Evolutionary conservation across 2,329 filamentous ascomycete species (phyloP).

Genomic region (Stagonosporopsis chrysanthemi): DNA sequence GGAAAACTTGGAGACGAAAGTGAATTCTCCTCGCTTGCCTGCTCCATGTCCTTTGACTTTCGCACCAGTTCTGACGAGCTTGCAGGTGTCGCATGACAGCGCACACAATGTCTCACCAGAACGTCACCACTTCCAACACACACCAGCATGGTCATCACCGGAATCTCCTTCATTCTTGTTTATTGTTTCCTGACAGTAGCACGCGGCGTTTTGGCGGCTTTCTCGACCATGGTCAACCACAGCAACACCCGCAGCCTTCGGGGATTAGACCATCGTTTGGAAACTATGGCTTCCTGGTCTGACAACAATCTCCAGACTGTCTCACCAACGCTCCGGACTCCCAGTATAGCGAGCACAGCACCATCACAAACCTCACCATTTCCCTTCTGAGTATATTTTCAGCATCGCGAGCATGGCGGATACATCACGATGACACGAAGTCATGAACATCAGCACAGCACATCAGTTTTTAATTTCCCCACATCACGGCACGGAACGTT

Average conservation of each 20-base stretch:
- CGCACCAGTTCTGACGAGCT: conserved; percentile 37
- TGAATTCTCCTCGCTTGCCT: conserved; percentile 39
- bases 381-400: conserved; percentile 41
- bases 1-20: conserved; percentile 50
- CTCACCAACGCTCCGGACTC: conserved; percentile 4
- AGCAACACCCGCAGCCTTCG: conserved; percentile 25
- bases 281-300: conserved; percentile 36
- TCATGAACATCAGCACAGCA: conserved; percentile 42
- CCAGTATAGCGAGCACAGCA: conserved; percentile 12
- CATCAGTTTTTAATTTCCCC: conserved; percentile 31
- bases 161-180: conserved; percentile 49
- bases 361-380: conserved; percentile 18
- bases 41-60: conserved; percentile 24
- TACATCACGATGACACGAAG: conserved; percentile 47
- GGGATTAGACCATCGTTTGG: conserved; percentile 32
- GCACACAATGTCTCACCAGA: conserved; percentile 28
- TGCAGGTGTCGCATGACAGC: conserved; percentile 32
- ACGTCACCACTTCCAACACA: conserved; percentile 19
- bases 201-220: conserved; percentile 41
- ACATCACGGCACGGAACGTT: conserved; percentile 22
- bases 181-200: conserved; percentile 45
- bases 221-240: conserved; percentile 34
- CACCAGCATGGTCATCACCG: conserved; percentile 36
- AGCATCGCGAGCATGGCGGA: conserved; percentile 43
- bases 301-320: conserved; percentile 6